Base-by-base conservation (phyloP, 345 rosid species). In the Hibiscus mutabilis region DNA sequence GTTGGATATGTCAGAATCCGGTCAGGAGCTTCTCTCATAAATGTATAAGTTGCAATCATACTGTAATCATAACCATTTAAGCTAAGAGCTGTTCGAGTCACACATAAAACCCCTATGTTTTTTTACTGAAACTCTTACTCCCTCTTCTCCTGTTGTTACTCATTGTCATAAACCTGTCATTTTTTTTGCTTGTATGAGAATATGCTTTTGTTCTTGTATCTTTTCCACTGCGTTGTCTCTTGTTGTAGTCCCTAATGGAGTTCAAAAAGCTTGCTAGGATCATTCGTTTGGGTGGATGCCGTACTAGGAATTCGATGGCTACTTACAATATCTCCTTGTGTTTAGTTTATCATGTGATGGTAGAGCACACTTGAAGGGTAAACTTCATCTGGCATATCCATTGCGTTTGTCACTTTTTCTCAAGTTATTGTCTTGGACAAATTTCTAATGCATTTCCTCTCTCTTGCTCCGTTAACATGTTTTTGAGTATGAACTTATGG, bases 11-110 rank as follows among this genome's bases (percentile, higher is more conserved):
- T 63, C 58, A 3, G 77, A 37, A 47, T 78, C 83, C 73, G 81
- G 81, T 65, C 74, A 73, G 77, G 86, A 85, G 74, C 73, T 75
- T 67, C 69, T 76, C 66, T 76, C 84, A 37, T 78, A 78, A 62
- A 71, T 72, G 70, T 73, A 76, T 76, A 57, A 70, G 16, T 40
- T 18, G 52, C 24, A 24, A 29, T 47, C 37, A 31, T 68, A 15
- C 37, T 68, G 58, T 46, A 49, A 70, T 40, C n/a, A 7, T 60
- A 42, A 33, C 47, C 69, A 76, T 47, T 62, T 27, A 14, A 42
- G 46, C 46, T 42, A 42, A 11, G 14, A 42, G 13, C 46, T 42
- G 46, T 42, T 42, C 14, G 46, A 11, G 13, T 42, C 46, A 2
- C 1, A 42, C 46, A 42, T 18, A 18, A 51, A 5, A 51, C 22